phyloP scores from a whole-genome alignment of 768 basidiomycete species.

The Lactifluus piperatus region DNA sequence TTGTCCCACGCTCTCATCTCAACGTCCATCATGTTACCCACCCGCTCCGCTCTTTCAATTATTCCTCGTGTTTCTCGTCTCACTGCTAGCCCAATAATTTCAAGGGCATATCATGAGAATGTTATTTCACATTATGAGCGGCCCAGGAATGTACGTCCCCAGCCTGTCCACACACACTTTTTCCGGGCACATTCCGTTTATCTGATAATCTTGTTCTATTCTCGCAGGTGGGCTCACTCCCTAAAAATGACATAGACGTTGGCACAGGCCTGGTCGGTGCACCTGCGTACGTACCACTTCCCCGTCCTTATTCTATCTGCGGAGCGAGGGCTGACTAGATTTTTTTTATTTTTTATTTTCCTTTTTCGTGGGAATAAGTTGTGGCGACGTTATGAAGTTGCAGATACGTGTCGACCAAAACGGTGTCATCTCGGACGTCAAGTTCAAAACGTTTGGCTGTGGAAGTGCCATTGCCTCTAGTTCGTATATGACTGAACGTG shows the following conservation, averaged over 20 bases:
- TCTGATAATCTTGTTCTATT: constrained; percentile 44
- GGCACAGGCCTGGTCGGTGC: constrained; percentile 98
- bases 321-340: constrained; percentile 16
- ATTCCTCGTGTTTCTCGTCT: constrained; percentile 37
- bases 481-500: constrained; percentile 98
- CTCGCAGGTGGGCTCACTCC: constrained; percentile 85
- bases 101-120: constrained; percentile 87
- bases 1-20: constrained; percentile 10
- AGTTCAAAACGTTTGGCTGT: constrained; percentile 99
- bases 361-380: constrained; percentile 39
- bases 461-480: constrained; percentile 97
- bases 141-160: constrained; percentile 80
- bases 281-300: constrained; percentile 62
- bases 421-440: constrained; percentile 95
- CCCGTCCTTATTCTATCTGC: not conserved
- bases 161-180: constrained; percentile 23
- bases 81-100: constrained; percentile 40
- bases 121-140: constrained; percentile 97
- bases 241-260: constrained; percentile 85
- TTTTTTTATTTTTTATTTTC: not conserved
- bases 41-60: constrained; percentile 39
- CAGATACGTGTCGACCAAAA: constrained; percentile 96
- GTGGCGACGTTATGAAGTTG: constrained; percentile 98
- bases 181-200: constrained; percentile 30
- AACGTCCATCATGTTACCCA: constrained; percentile 58